Conservation (phyloP, 129 eudicot species). For the Mikania micrantha region DNA sequence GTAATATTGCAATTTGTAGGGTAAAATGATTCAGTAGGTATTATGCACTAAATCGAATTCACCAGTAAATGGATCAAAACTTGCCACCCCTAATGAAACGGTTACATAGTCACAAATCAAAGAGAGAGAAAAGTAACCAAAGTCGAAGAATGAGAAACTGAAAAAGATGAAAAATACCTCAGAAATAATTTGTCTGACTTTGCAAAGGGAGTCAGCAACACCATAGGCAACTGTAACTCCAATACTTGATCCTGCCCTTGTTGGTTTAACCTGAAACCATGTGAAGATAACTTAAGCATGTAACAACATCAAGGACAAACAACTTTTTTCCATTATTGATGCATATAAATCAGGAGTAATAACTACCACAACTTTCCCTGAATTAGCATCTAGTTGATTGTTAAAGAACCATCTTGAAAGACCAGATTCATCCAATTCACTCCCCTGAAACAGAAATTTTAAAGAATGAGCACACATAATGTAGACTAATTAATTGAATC, state of each 20-base stretch:
- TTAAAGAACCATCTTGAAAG: constrained; percentile 60
- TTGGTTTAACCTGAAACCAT: constrained; percentile 75
- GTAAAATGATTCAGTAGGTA: background rate
- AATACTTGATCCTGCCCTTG: constrained; percentile 94
- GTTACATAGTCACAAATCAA: background rate
- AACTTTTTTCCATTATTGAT: background rate
- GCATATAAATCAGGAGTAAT: background rate
- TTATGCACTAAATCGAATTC: background rate
- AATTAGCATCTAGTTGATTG: constrained; percentile 50
- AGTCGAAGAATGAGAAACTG: background rate
- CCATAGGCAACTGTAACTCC: constrained; percentile 97
- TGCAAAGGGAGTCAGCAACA: constrained; percentile 57
- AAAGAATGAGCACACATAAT: background rate
- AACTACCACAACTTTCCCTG: constrained; percentile 91
- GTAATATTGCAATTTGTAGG: background rate
- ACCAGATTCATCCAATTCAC: constrained; percentile 43
- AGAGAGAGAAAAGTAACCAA: background rate
- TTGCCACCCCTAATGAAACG: background rate
- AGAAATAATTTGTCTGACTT: constrained; percentile 56
- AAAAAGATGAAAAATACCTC: constrained; percentile 41
- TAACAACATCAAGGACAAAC: constrained; percentile 7
- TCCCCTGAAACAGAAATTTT: constrained; percentile 39
- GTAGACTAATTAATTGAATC: background rate
- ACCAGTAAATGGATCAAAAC: background rate
- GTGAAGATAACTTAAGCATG: constrained; percentile 4